A percentile compares a stretch with the other conserved stretches of the same genome.
Evolutionary conservation across 2,329 filamentous ascomycete species (phyloP).

Genomic region (Nakataea oryzae): DNA sequence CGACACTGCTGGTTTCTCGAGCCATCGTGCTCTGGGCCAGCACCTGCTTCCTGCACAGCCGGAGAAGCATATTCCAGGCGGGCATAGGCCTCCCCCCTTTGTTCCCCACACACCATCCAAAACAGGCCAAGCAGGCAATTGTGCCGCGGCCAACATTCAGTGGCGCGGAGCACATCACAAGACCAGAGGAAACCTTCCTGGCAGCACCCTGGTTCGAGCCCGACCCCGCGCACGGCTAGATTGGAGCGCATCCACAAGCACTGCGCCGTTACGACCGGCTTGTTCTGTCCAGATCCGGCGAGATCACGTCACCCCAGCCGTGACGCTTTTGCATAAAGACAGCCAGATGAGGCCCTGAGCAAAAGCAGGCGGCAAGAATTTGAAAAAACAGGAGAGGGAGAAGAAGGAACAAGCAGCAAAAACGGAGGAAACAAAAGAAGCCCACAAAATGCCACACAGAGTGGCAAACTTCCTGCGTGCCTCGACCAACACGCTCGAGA

Average conservation of each 20-base stretch:
- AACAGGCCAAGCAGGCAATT: not conserved
- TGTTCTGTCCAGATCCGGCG: not conserved
- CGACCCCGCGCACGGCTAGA: not conserved
- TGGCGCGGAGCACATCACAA: not conserved
- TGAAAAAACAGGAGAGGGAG: too few species aligned
- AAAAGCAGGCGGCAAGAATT: not conserved
- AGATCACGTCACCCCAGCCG: not conserved
- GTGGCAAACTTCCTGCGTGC: constrained; percentile 47
- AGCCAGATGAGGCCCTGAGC: not conserved
- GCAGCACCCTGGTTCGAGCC: not conserved
- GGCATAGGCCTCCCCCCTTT: not conserved
- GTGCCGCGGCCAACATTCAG: not conserved
- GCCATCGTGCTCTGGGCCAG: too few species aligned
- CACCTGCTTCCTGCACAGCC: too few species aligned
- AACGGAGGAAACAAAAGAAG: not conserved
- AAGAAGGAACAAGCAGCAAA: not conserved
- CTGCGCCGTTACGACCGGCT: not conserved
- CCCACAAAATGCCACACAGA: constrained; percentile 41
- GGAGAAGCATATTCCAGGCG: not conserved
- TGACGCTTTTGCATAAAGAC: not conserved
- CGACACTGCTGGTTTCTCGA: not conserved
- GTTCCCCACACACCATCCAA: not conserved
- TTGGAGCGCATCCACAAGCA: not conserved
- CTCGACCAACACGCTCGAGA: constrained; percentile 35
- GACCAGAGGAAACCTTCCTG: not conserved